Evolutionary conservation across 1,139 yeast species (phyloP).

Genomic region (Pneumocystis oryctolagi): DNA sequence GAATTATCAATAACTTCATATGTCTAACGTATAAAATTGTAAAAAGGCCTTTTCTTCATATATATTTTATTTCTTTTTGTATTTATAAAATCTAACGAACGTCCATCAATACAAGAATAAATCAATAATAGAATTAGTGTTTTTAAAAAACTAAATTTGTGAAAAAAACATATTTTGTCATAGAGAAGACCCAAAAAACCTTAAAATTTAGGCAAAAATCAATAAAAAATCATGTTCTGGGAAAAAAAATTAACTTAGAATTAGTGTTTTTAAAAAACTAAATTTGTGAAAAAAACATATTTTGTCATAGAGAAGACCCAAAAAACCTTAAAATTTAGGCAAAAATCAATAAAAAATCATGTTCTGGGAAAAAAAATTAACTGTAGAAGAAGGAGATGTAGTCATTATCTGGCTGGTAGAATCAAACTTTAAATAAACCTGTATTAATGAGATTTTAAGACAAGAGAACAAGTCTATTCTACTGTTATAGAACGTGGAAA

Average conservation of each 20-base stretch:
- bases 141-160: neutral
- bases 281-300: neutral
- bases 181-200: neutral
- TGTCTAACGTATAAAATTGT: too few species aligned
- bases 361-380: neutral
- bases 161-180: neutral
- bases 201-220: neutral
- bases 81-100: too few species aligned
- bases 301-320: neutral
- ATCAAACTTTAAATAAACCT: neutral
- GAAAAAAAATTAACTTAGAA: neutral
- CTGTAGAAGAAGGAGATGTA: neutral
- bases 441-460: slow-evolving; percentile 16
- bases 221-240: neutral
- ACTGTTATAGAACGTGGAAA: slow-evolving; percentile 43
- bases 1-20: too few species aligned
- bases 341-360: neutral
- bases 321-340: neutral
- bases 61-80: too few species aligned
- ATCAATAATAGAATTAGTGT: too few species aligned
- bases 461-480: slow-evolving; percentile 68
- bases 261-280: too few species aligned
- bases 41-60: too few species aligned
- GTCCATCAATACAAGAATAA: too few species aligned
- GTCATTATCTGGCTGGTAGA: neutral